Percentiles rank a stretch among this genome's conserved stretches.
These are phyloP conservation scores for Ophiostoma ips DNA, from an alignment of 2,329 filamentous ascomycete genomes.

Conservation along the genomic window DNA sequence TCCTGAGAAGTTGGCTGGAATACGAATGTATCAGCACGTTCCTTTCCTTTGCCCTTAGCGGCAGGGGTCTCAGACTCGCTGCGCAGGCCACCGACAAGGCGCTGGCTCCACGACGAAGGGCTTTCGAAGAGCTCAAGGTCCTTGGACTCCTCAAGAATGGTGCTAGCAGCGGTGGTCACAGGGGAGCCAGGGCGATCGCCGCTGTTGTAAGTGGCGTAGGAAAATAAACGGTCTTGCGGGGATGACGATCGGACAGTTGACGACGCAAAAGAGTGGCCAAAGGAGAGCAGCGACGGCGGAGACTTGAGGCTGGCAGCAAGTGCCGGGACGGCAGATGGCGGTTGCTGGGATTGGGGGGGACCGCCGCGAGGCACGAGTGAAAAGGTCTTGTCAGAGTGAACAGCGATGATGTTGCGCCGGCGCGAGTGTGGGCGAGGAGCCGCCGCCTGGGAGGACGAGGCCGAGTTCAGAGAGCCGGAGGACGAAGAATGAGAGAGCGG, in stretches of 20 bases:
- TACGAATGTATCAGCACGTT: constrained; percentile 10
- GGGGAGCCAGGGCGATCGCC: constrained; percentile 32
- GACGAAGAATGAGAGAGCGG: constrained; percentile 10
- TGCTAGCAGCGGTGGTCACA: constrained; percentile 23
- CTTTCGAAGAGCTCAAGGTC: not conserved
- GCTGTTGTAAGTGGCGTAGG: constrained; percentile 29
- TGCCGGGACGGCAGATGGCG: not conserved
- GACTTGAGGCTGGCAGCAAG: constrained; percentile 24
- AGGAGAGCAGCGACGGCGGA: constrained; percentile 23
- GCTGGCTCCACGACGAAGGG: constrained; percentile 35
- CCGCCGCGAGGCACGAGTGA: constrained; percentile 28
- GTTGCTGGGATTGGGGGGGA: not conserved
- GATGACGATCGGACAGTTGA: constrained; percentile 27
- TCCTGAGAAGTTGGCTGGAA: not conserved
- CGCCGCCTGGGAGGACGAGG: constrained; percentile 14
- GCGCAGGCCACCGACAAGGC: constrained; percentile 39
- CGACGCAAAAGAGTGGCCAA: constrained; percentile 16
- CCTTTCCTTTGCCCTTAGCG: constrained; percentile 25
- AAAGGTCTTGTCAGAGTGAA: constrained; percentile 46
- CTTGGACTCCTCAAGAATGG: not conserved
- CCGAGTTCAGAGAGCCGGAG: constrained; percentile 9
- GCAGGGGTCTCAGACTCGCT: constrained; percentile 34
- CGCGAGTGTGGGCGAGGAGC: constrained; percentile 23
- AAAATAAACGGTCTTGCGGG: constrained; percentile 36
- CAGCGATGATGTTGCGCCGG: constrained; percentile 31